Percentiles rank a stretch among this genome's conserved stretches.
phyloP scores from a whole-genome alignment of 306 rosid species.

The Quercus dentata region DNA sequence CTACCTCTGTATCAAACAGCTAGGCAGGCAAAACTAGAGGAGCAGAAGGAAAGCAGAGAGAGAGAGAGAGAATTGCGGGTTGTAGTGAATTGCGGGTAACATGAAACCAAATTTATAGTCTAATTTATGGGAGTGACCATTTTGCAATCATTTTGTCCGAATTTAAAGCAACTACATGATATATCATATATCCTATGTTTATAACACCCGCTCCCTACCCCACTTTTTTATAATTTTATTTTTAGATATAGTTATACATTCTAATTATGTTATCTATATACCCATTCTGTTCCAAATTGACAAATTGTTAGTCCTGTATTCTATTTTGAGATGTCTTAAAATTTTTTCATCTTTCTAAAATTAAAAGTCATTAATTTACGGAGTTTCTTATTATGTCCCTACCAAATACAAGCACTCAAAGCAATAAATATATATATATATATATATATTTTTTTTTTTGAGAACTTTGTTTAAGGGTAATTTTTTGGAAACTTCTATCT shows the following conservation, averaged over 20 bases:
- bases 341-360: too few species aligned
- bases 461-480: too few species aligned
- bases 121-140: background rate
- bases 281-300: background rate
- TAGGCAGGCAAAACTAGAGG: conserved; percentile 4
- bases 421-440: too few species aligned
- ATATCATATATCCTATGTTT: background rate
- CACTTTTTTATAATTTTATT: background rate
- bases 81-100: conserved; percentile 36
- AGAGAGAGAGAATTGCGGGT: conserved; percentile 22
- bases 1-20: background rate
- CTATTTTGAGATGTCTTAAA: too few species aligned
- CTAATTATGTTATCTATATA: background rate
- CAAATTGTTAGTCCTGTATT: too few species aligned
- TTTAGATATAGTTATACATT: background rate
- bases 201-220: background rate
- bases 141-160: conserved; percentile 19
- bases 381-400: too few species aligned
- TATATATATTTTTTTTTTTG: too few species aligned
- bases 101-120: conserved; percentile 7
- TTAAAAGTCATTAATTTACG: too few species aligned
- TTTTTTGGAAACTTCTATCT: too few species aligned
- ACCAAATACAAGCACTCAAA: too few species aligned
- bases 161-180: conserved; percentile 9
- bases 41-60: conserved; percentile 15